Evolutionary conservation across 176 grass and related monocot genomes (phyloP), one percentile per base, ranked within the genome.

Genomic region (Aegilops umbellulata): DNA sequence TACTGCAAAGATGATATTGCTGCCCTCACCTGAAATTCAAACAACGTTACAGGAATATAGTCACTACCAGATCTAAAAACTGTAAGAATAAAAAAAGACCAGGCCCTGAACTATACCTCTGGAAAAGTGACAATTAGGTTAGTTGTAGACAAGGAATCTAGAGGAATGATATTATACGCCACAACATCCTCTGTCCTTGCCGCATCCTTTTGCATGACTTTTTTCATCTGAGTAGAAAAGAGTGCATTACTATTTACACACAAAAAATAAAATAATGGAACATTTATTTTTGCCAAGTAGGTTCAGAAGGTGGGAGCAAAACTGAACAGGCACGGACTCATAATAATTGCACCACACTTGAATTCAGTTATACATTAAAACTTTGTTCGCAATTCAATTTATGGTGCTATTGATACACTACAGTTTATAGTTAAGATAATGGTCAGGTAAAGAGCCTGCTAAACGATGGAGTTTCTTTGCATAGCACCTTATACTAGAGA

Each of bases 141-240:
- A 61, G 95, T 91, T 36, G 88, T 95, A 88, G 93, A 93, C 55
- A 84, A 65, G 57, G 76, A 74, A 95, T 93, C 95, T 71, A 97
- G 79, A 80, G 95, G 95, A 85, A 97, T 97, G 63, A 97, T 97
- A 83, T 97, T 97, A 93, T 97, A 97, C 74, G 95, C 91, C 34
- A 92, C 86, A 69, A 84, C 69, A 86, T 97, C 95, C 68, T 97
- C 95, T 49, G 93, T 93, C 85, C 88, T 97, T 74, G 77, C 93
- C 11, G 95, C 95, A 85, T 97, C 95, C 38, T 92, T 95, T 80
- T 95, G 79, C 91, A 97, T 97, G 27, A 97, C 91, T 80, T 31
- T 57, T 88, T 97, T 97, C 93, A 93, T 92, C 95, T 97, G 78
- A 87, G 10, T 4, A 89, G 60, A 82, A 83, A 30, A 83, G 65